phyloP scores from a whole-genome alignment of 306 rosid species.

The Neltuma alba region DNA sequence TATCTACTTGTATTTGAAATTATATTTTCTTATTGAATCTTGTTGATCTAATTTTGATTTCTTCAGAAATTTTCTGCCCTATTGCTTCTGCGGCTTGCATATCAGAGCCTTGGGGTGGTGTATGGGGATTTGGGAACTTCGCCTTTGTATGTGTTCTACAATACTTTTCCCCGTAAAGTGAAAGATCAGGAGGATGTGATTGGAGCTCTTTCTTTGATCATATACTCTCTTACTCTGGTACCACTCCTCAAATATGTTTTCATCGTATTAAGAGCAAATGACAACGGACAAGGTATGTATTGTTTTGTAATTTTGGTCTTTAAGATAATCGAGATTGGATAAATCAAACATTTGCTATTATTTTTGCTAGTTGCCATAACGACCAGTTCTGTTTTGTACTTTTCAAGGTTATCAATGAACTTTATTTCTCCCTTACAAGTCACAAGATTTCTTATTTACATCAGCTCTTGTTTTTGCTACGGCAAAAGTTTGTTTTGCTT shows the following conservation, averaged over 20 bases:
- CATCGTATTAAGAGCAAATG: conserved; percentile 89
- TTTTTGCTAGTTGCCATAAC: conserved; percentile 18
- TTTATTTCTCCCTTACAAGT: neutral
- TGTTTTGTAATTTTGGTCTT: conserved; percentile 31
- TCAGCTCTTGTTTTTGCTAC: neutral
- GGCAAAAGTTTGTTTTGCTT: neutral
- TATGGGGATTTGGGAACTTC: conserved; percentile 99
- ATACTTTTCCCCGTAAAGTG: conserved; percentile 79
- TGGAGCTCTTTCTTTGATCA: conserved; percentile 95
- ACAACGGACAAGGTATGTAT: conserved; percentile 96
- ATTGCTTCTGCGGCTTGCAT: conserved; percentile 90
- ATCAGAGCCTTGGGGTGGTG: conserved; percentile 98
- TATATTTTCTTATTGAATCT: conserved; percentile 2
- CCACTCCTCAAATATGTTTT: conserved; percentile 94
- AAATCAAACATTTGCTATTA: conserved; percentile 15
- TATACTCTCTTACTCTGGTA: conserved; percentile 93
- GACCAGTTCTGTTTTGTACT: neutral
- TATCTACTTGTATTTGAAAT: conserved; percentile 22
- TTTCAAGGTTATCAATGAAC: neutral
- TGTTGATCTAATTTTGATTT: conserved; percentile 45
- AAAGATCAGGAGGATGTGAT: conserved; percentile 79
- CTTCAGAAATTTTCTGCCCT: conserved; percentile 80
- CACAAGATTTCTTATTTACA: conserved; percentile 4
- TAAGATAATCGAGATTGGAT: conserved; percentile 26
- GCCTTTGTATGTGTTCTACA: conserved; percentile 93